Conservation (phyloP, 75 land plant species). For the Ceratopteris richardii region DNA sequence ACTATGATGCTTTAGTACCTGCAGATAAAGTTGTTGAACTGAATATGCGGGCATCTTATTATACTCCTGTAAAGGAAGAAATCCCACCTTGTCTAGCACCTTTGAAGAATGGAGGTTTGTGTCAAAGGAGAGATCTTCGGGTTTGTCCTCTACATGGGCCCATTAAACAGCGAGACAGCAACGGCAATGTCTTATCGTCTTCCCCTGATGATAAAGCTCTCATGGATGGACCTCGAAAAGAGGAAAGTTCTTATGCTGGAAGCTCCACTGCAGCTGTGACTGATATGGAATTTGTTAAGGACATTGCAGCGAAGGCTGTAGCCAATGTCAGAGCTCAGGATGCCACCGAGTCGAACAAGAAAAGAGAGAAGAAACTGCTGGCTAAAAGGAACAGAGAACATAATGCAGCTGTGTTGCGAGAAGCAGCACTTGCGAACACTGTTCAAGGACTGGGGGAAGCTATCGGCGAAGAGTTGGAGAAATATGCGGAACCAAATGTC, state of each 20-base stretch:
- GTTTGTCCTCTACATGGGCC: constrained; percentile 94
- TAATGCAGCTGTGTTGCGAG: constrained; percentile 62
- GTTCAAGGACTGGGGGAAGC: constrained; percentile 37
- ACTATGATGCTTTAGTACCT: constrained; percentile 70
- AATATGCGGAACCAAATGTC: not conserved
- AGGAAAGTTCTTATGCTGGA: not conserved
- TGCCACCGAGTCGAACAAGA: constrained; percentile 30
- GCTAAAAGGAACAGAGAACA: constrained; percentile 60
- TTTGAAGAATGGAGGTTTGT: constrained; percentile 71
- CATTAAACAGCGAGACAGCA: constrained; percentile 58
- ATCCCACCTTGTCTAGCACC: constrained; percentile 76
- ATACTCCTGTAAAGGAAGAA: constrained; percentile 47
- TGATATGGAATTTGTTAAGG: not conserved
- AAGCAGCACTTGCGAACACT: constrained; percentile 55
- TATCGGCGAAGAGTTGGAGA: constrained; percentile 37
- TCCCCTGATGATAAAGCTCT: not conserved
- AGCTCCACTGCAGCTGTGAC: not conserved
- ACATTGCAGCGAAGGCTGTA: constrained; percentile 60
- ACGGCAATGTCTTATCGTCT: constrained; percentile 41
- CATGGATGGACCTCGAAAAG: not conserved
- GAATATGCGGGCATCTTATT: constrained; percentile 46
- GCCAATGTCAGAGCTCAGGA: constrained; percentile 73
- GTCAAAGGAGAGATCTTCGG: constrained; percentile 68
- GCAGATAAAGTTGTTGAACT: constrained; percentile 71
- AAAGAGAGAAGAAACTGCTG: constrained; percentile 17